A percentile compares a stretch with the other conserved stretches of the same genome.
Conservation (phyloP, 768 basidiomycete species). For the Phylloporus scabripes region DNA sequence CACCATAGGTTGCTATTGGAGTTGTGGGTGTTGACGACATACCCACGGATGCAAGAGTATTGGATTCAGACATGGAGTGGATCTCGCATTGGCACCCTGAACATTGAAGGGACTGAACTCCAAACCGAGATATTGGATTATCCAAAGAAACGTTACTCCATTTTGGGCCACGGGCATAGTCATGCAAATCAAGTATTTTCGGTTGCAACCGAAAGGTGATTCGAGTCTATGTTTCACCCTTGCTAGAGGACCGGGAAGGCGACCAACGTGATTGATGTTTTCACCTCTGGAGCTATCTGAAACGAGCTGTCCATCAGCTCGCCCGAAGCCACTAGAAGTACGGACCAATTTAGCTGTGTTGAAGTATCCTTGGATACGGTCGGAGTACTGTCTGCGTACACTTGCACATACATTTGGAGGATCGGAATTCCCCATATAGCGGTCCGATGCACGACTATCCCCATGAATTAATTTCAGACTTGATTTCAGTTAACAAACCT, state of each 20-base stretch:
- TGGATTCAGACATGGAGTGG: neutral
- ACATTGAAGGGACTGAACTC: neutral
- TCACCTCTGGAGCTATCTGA: neutral
- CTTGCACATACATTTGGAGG: too few species aligned
- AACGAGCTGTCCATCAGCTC: neutral
- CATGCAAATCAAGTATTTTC: neutral
- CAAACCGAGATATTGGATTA: neutral
- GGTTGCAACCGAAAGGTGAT: neutral
- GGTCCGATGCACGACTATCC: too few species aligned
- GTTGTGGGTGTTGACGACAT: neutral
- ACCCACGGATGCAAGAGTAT: neutral
- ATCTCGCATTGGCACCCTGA: neutral
- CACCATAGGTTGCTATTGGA: neutral
- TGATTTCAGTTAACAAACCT: too few species aligned
- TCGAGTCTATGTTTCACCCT: neutral
- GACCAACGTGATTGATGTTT: neutral
- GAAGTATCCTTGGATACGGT: neutral
- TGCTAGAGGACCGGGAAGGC: neutral
- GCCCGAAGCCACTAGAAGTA: neutral
- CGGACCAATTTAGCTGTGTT: neutral
- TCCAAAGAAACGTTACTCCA: neutral
- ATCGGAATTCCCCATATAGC: too few species aligned
- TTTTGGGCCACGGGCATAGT: neutral
- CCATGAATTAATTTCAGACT: too few species aligned
- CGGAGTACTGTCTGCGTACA: neutral